Conservation (phyloP, 2,329 filamentous ascomycete species). For the Corinectria fuckeliana region DNA sequence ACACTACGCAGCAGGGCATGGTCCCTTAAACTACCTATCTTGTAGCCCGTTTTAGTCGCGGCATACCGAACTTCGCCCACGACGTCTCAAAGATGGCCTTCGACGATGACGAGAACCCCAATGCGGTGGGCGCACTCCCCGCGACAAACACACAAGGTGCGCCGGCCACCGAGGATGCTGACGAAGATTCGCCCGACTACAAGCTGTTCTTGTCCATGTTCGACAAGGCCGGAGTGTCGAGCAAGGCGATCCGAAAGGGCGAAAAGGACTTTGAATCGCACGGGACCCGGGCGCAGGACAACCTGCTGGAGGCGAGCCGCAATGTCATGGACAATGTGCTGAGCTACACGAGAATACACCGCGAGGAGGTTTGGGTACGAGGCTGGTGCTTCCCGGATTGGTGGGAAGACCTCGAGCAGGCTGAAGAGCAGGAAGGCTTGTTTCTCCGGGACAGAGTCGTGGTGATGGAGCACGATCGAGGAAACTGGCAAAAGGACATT, state of each 20-base stretch:
- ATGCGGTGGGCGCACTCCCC: constrained; percentile 18
- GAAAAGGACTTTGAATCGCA: constrained; percentile 98
- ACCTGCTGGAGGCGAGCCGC: constrained; percentile 79
- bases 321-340: constrained; percentile 90
- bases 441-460: constrained; percentile 61
- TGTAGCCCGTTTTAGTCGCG: neutral
- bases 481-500: constrained; percentile 76
- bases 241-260: constrained; percentile 81
- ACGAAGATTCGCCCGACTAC: constrained; percentile 88
- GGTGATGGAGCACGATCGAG: constrained; percentile 73
- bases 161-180: constrained; percentile 60
- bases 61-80: neutral
- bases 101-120: constrained; percentile 53
- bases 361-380: constrained; percentile 67
- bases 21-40: neutral
- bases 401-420: constrained; percentile 46
- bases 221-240: constrained; percentile 56
- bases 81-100: constrained; percentile 45
- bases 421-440: constrained; percentile 38
- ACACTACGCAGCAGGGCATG: neutral
- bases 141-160: constrained; percentile 38
- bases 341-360: constrained; percentile 76
- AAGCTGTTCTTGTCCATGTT: constrained; percentile 69
- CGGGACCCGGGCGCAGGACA: constrained; percentile 81
- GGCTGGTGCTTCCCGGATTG: constrained; percentile 77